phyloP scores from a whole-genome alignment of 805 yeast species.

The Wickerhamiella allomyrinae region DNA sequence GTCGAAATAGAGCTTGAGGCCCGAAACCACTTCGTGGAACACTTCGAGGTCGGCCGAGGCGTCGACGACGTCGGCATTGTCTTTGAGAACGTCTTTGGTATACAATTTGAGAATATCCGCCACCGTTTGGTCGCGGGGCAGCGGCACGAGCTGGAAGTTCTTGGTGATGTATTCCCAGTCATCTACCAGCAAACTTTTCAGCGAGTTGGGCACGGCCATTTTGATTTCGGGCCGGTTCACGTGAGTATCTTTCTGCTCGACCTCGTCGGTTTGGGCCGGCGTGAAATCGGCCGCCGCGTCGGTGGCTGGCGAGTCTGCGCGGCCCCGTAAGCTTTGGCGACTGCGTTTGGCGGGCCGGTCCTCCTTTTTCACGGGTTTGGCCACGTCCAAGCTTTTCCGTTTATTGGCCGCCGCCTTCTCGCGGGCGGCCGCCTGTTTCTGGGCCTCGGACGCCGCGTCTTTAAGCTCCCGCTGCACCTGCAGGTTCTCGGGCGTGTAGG shows the following conservation, averaged over 20 bases:
- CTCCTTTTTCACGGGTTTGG: conserved; percentile 3
- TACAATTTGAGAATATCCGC: conserved; percentile 42
- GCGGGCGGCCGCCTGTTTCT: conserved; percentile 7
- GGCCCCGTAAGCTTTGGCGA: not conserved
- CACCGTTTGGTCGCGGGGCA: conserved; percentile 49
- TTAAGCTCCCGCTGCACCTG: conserved; percentile 47
- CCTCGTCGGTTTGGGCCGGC: conserved; percentile 18
- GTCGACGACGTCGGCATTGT: conserved; percentile 1
- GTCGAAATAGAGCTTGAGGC: conserved; percentile 62
- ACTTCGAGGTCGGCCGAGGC: conserved; percentile 34
- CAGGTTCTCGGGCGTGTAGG: conserved; percentile 53
- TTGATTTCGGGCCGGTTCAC: conserved; percentile 35
- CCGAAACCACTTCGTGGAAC: conserved; percentile 52
- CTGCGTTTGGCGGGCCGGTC: conserved; percentile 5
- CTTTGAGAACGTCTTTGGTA: conserved; percentile 18
- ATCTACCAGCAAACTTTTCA: conserved; percentile 64
- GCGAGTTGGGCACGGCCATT: conserved; percentile 44
- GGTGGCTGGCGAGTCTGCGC: not conserved
- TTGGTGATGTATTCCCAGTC: conserved; percentile 91
- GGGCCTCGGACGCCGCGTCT: conserved; percentile 28
- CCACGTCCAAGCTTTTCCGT: conserved; percentile 5
- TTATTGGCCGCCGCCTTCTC: conserved; percentile 11
- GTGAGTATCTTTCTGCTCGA: conserved; percentile 26
- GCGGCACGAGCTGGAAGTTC: conserved; percentile 49
- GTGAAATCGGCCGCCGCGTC: not conserved